Evolutionary conservation across 2,329 filamentous ascomycete genomes (phyloP).

Genomic region (Hymenoscyphus occultus): DNA sequence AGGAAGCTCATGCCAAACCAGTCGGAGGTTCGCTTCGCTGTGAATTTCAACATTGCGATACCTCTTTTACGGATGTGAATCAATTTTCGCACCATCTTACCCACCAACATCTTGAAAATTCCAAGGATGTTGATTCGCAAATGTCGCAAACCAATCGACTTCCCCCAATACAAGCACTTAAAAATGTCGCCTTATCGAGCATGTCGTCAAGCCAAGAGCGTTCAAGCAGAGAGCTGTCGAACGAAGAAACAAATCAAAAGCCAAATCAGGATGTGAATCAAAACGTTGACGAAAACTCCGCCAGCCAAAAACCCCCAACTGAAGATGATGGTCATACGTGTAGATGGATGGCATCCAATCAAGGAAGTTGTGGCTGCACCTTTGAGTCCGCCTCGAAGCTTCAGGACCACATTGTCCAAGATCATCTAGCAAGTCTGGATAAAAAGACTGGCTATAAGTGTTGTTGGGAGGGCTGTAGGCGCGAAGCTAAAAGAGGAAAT

Average conservation of each 20-base stretch:
- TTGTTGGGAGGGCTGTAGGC: conserved; percentile 54
- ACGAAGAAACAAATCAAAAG: background rate
- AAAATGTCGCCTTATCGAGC: background rate
- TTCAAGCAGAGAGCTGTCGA: background rate
- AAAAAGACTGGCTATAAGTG: conserved; percentile 52
- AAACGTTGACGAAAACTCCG: background rate
- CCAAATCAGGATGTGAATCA: background rate
- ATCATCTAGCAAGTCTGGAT: conserved; percentile 47
- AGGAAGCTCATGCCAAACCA: conserved; percentile 32
- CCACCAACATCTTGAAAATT: conserved; percentile 16
- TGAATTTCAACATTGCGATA: conserved; percentile 28
- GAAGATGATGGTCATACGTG: conserved; percentile 24
- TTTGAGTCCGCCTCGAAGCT: conserved; percentile 43
- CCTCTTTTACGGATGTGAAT: conserved; percentile 25
- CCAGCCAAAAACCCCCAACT: conserved; percentile 7
- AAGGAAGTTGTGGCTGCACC: conserved; percentile 21
- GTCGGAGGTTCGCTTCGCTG: conserved; percentile 29
- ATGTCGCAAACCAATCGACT: background rate
- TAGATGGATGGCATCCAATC: conserved; percentile 26
- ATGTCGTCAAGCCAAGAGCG: background rate
- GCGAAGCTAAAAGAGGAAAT: conserved; percentile 34
- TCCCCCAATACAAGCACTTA: background rate
- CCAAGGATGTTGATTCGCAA: conserved; percentile 22
- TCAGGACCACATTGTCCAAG: conserved; percentile 52
- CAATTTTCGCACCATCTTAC: conserved; percentile 31